Conservation (phyloP, 306 rosid genomes). For the Lathyrus tuberosus region DNA sequence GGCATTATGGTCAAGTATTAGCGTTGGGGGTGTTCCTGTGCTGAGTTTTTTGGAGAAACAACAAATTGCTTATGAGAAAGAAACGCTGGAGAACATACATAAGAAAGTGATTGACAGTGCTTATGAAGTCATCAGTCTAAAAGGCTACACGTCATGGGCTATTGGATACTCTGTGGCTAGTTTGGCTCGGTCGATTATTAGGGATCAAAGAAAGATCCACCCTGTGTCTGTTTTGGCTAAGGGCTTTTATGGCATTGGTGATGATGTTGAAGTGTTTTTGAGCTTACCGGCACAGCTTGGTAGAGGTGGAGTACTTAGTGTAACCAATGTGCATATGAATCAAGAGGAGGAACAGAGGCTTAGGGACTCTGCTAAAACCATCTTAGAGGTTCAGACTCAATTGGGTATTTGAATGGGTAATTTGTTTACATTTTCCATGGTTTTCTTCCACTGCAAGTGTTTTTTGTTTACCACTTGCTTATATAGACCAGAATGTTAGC, state of each 20-base stretch:
- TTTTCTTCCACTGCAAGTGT: conserved; percentile 2
- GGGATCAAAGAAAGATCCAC: conserved; percentile 87
- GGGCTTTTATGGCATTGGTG: conserved; percentile 68
- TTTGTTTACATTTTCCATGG: neutral
- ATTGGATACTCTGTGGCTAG: conserved; percentile 85
- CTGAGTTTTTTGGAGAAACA: conserved; percentile 73
- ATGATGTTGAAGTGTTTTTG: conserved; percentile 74
- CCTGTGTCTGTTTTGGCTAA: conserved; percentile 73
- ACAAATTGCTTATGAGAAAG: conserved; percentile 71
- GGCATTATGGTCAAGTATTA: conserved; percentile 92
- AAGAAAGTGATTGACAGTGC: conserved; percentile 65
- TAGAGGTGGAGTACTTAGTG: conserved; percentile 73
- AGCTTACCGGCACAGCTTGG: conserved; percentile 86
- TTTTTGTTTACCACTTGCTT: neutral
- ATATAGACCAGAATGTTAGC: neutral
- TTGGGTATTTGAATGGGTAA: conserved; percentile 51
- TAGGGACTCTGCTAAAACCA: conserved; percentile 66
- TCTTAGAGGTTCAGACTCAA: conserved; percentile 60
- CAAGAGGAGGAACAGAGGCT: conserved; percentile 64
- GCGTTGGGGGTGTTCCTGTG: conserved; percentile 84
- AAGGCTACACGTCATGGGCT: conserved; percentile 96
- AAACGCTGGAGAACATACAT: conserved; percentile 75
- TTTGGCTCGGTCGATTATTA: conserved; percentile 61
- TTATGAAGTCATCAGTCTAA: conserved; percentile 77
- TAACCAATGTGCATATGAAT: conserved; percentile 71